Evolutionary conservation across 2,329 filamentous ascomycete species (phyloP).

Genomic region (Penicillium sp.): DNA sequence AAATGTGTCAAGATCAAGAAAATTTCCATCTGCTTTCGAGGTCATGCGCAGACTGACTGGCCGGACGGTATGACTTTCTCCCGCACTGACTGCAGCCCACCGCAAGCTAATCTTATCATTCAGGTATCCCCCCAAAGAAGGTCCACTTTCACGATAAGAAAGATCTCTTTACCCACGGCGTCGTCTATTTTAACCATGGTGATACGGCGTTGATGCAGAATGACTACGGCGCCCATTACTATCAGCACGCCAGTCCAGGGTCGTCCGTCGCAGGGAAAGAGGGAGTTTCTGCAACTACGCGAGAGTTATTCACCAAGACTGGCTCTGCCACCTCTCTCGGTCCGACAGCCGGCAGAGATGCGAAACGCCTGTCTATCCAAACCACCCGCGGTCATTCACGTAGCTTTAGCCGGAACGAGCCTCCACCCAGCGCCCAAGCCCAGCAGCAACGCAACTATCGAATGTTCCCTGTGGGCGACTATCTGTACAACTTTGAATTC

Average conservation of each 20-base stretch:
- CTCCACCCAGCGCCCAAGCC: constrained; percentile 48
- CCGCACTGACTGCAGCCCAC: background rate
- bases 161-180: constrained; percentile 75
- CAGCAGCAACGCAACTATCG: constrained; percentile 76
- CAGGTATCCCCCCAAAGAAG: constrained; percentile 79
- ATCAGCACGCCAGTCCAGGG: constrained; percentile 47
- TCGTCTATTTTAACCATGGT: constrained; percentile 79
- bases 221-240: constrained; percentile 58
- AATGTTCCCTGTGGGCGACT: constrained; percentile 71
- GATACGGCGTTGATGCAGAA: constrained; percentile 47
- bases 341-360: constrained; percentile 43
- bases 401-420: constrained; percentile 77
- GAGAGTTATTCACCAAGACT: constrained; percentile 38
- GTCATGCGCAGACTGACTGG: constrained; percentile 86
- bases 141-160: constrained; percentile 77
- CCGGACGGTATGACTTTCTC: constrained; percentile 59
- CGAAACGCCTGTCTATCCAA: constrained; percentile 68
- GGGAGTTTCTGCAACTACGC: constrained; percentile 28
- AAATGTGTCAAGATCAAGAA: constrained; percentile 93
- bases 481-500: constrained; percentile 73
- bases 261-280: constrained; percentile 29
- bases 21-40: constrained; percentile 77
- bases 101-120: background rate
- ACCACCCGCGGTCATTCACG: constrained; percentile 74
- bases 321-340: constrained; percentile 40